phyloP scores from a whole-genome alignment of 2,329 filamentous ascomycete genomes.

The Trichoderma koningiopsis region DNA sequence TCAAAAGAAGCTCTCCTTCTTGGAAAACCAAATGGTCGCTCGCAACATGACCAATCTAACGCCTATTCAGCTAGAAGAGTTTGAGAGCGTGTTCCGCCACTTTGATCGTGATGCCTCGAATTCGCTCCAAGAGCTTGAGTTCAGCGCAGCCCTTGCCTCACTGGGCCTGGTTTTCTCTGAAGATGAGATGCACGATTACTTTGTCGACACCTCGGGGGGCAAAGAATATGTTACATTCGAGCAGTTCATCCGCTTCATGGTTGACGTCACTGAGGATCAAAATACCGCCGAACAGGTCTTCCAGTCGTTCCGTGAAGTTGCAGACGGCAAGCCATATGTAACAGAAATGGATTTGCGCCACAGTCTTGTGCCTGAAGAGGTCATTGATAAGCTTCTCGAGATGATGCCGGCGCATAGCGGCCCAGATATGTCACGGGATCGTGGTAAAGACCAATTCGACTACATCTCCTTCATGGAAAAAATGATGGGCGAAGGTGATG shows the following conservation, averaged over 20 bases:
- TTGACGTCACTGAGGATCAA: constrained; percentile 97
- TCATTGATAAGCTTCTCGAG: constrained; percentile 87
- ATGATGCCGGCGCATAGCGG: constrained; percentile 85
- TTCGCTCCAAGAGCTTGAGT: constrained; percentile 88
- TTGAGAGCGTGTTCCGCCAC: constrained; percentile 96
- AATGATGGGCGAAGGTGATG: constrained; percentile 59
- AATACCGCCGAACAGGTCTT: constrained; percentile 98
- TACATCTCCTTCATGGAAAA: constrained; percentile 98
- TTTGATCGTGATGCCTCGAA: constrained; percentile 95
- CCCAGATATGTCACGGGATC: constrained; percentile 82
- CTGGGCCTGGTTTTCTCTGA: constrained; percentile 95
- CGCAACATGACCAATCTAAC: constrained; percentile 98
- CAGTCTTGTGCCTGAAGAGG: constrained; percentile 91
- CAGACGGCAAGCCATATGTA: constrained; percentile 97
- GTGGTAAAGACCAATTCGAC: constrained; percentile 85
- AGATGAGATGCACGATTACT: constrained; percentile 96
- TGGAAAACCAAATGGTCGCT: constrained; percentile 98
- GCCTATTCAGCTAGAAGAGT: constrained; percentile 96
- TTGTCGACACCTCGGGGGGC: constrained; percentile 80
- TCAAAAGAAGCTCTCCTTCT: constrained; percentile 92
- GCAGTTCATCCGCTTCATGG: constrained; percentile 99
- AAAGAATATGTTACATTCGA: constrained; percentile 88
- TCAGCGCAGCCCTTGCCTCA: constrained; percentile 92
- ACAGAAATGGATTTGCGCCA: constrained; percentile 96
- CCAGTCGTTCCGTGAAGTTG: constrained; percentile 95